Conservation (phyloP, 2,329 filamentous ascomycete species). For the Pyrenophora teres region DNA sequence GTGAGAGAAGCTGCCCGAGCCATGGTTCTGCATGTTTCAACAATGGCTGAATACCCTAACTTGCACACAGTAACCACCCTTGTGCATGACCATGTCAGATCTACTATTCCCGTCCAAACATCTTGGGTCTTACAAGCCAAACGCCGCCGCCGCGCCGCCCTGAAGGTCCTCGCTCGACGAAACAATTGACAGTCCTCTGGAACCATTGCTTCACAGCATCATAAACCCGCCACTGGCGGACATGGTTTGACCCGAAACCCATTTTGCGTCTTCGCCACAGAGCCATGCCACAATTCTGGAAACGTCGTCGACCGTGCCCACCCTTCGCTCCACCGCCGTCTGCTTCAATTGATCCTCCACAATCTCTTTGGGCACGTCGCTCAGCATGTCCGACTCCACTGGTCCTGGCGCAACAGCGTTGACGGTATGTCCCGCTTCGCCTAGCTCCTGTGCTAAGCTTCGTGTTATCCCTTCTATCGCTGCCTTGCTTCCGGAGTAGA, state of each 20-base stretch:
- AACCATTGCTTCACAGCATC: slow-evolving; percentile 28
- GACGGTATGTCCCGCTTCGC: slow-evolving; percentile 61
- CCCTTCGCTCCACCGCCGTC: slow-evolving; percentile 58
- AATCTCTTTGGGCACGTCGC: slow-evolving; percentile 56
- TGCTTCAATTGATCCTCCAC: slow-evolving; percentile 56
- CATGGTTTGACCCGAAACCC: slow-evolving; percentile 59
- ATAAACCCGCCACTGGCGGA: slow-evolving; percentile 58
- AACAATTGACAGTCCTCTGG: slow-evolving; percentile 14
- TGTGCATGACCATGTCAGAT: slow-evolving; percentile 3
- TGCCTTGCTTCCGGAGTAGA: slow-evolving; percentile 64
- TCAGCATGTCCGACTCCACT: slow-evolving; percentile 62
- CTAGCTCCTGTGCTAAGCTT: slow-evolving; percentile 64
- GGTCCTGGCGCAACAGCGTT: slow-evolving; percentile 66
- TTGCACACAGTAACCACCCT: neutral
- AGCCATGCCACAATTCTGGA: slow-evolving; percentile 62
- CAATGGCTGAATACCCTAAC: neutral
- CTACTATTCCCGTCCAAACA: slow-evolving; percentile 33
- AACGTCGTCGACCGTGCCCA: slow-evolving; percentile 60
- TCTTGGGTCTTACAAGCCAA: slow-evolving; percentile 34
- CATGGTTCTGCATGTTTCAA: slow-evolving; percentile 10
- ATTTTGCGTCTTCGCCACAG: slow-evolving; percentile 52
- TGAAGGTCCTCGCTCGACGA: slow-evolving; percentile 9
- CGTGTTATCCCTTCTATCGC: slow-evolving; percentile 65
- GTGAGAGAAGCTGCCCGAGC: no score
- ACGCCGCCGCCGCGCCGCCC: slow-evolving; percentile 13